Percentiles rank a stretch among this genome's conserved stretches.
These are phyloP conservation scores for Exophiala lecanii-corni DNA, from an alignment of 2,329 filamentous ascomycete genomes.

Conservation along the genomic window DNA sequence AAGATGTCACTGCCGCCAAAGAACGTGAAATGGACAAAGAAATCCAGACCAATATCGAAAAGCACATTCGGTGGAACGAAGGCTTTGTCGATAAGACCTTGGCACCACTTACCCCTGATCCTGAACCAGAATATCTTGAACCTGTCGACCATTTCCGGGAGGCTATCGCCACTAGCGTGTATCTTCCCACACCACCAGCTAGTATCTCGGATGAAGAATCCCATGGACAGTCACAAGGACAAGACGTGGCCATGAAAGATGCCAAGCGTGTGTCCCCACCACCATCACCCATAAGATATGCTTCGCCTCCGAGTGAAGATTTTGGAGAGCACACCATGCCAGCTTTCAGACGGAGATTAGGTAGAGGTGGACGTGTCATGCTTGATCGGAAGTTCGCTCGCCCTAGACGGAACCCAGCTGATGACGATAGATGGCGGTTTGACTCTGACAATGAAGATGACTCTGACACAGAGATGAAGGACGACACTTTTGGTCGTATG, in stretches of 20 bases:
- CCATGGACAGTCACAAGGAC: slow-evolving; percentile 10
- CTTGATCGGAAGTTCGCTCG: slow-evolving; percentile 74
- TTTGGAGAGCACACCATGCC: slow-evolving; percentile 43
- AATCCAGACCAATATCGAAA: slow-evolving; percentile 79
- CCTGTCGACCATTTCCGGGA: slow-evolving; percentile 58
- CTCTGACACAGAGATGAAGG: slow-evolving; percentile 12
- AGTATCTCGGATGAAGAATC: slow-evolving; percentile 41
- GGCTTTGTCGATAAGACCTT: slow-evolving; percentile 84
- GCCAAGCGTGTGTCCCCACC: slow-evolving; percentile 26
- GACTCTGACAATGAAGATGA: slow-evolving; percentile 77
- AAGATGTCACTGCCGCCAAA: slow-evolving; percentile 74
- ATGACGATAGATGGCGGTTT: slow-evolving; percentile 75
- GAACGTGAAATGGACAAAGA: slow-evolving; percentile 75
- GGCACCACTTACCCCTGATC: slow-evolving; percentile 74
- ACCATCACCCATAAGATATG: slow-evolving; percentile 33
- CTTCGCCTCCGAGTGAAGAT: slow-evolving; percentile 42
- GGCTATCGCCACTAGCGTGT: slow-evolving; percentile 62
- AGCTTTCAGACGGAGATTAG: slow-evolving; percentile 76
- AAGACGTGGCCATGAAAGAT: slow-evolving; percentile 25
- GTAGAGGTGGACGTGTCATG: slow-evolving; percentile 77
- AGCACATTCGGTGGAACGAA: slow-evolving; percentile 88
- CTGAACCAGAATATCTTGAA: slow-evolving; percentile 51
- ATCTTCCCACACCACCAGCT: slow-evolving; percentile 50
- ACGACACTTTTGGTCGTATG: slow-evolving; percentile 40
- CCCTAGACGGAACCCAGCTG: slow-evolving; percentile 44